Evolutionary conservation across 192 early-diverging fungal genomes (phyloP).

Genomic region (Rhizoclosmatium globosum): DNA sequence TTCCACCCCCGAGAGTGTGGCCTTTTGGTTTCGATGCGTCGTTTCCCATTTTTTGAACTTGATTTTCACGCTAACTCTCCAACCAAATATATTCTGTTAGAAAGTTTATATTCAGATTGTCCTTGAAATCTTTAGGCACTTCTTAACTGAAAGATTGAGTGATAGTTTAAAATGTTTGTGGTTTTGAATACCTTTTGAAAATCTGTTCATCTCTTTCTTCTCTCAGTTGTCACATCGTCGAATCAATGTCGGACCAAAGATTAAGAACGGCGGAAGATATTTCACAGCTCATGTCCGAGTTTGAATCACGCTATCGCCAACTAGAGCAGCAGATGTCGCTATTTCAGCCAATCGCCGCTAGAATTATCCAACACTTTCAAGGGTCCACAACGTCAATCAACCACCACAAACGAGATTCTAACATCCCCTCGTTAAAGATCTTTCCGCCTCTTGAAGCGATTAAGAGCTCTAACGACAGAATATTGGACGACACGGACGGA

Average conservation of each 20-base stretch:
- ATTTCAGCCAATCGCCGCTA: background rate
- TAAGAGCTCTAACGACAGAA: background rate
- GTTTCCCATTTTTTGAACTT: conserved; percentile 31
- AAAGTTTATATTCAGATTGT: too few species aligned
- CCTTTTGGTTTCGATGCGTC: conserved; percentile 28
- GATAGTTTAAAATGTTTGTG: too few species aligned
- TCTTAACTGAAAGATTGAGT: too few species aligned
- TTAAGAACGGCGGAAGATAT: background rate
- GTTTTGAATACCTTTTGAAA: too few species aligned
- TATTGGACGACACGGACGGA: background rate
- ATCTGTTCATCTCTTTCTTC: too few species aligned
- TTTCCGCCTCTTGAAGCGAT: background rate
- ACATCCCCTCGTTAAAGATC: background rate
- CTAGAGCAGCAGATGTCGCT: conserved; percentile 1
- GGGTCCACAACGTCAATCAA: background rate
- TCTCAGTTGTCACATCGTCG: too few species aligned
- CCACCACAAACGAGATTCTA: background rate
- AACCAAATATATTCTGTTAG: too few species aligned
- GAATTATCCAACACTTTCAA: background rate
- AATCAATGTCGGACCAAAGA: too few species aligned
- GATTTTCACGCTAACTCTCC: background rate
- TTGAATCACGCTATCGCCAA: background rate
- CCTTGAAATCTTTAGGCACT: too few species aligned
- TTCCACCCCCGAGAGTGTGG: conserved; percentile 28
- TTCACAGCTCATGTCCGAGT: background rate